Evolutionary conservation across 495 filamentous ascomycete genomes (phyloP), one percentile per base, ranked within the genome.

Genomic region (Penicillium parvum): DNA sequence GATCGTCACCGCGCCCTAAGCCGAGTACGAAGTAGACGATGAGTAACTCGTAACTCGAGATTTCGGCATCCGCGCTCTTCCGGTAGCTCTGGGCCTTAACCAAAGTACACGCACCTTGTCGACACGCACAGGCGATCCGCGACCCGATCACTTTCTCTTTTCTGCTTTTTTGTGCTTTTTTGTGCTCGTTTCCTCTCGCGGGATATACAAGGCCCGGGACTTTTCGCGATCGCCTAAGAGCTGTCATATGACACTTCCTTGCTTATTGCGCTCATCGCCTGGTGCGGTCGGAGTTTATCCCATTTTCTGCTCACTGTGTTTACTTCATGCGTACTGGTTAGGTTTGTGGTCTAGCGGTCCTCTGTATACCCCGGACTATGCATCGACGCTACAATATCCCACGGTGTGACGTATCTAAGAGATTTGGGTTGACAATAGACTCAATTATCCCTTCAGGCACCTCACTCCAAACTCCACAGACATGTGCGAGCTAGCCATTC

Each of bases 41-140:
- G n/a, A n/a, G n/a, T n/a, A n/a, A n/a, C n/a, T n/a, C n/a, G n/a
- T n/a, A n/a, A n/a, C n/a, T n/a, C n/a, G n/a, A n/a, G n/a, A n/a
- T n/a, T n/a, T 40, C 47, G 32, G 42, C 47, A 65, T 61, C 61
- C 61, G 61, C 54, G 50, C 16, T 21, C 59, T 58, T 65, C 61
- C 61, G 61, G 45, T 14, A 27, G 12, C 19, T 8, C 32, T 35
- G 12, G 14, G n/a, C n/a, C n/a, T n/a, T n/a, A n/a, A n/a, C 16
- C 21, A 45, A 44, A 20, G 27, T 7, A 45, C 51, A 53, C 50
- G 50, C 50, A 53, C 51, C 30, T 36, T 36, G 19, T 8, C 9
- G 23, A 23, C 40, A 53, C 50, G 36, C 37, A 43, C 47, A 3
- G 14, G 19, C 14, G 38, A 39, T 35, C 38, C 34, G 27, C 32